A percentile compares a stretch with the other conserved stretches of the same genome.
These are phyloP conservation scores for Fusarium nelsonii DNA, from an alignment of 2,329 filamentous ascomycete species.

Conservation along the genomic window DNA sequence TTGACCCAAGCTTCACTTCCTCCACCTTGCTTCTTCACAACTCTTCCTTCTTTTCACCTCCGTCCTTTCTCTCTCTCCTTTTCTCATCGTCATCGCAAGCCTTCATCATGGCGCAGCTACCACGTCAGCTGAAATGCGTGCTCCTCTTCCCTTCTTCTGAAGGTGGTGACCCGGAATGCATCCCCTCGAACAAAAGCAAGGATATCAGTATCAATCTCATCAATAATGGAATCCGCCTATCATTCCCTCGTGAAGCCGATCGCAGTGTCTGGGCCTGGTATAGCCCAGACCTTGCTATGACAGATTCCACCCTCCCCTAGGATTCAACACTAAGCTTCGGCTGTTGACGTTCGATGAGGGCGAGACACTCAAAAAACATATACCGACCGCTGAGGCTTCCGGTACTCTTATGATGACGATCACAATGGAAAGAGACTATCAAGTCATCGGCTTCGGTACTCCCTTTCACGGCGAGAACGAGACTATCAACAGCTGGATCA, in stretches of 20 bases:
- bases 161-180: too few species aligned
- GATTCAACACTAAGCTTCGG: fast-evolving
- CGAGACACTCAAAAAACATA: neutral
- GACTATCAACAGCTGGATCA: neutral
- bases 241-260: fast-evolving
- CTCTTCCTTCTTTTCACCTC: neutral
- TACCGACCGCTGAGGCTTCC: fast-evolving
- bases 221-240: fast-evolving
- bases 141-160: neutral
- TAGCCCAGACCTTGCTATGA: neutral
- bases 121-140: neutral
- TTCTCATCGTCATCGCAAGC: neutral
- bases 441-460: neutral
- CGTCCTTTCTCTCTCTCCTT: neutral
- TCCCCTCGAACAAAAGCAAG: neutral
- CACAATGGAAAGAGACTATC: neutral
- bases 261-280: neutral
- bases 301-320: fast-evolving
- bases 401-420: neutral
- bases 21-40: too few species aligned
- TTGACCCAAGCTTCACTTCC: too few species aligned
- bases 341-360: neutral
- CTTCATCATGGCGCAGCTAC: neutral
- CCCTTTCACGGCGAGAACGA: neutral
- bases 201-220: neutral